Conservation (phyloP, 805 yeast genomes). For the Starmerella geochares region DNA sequence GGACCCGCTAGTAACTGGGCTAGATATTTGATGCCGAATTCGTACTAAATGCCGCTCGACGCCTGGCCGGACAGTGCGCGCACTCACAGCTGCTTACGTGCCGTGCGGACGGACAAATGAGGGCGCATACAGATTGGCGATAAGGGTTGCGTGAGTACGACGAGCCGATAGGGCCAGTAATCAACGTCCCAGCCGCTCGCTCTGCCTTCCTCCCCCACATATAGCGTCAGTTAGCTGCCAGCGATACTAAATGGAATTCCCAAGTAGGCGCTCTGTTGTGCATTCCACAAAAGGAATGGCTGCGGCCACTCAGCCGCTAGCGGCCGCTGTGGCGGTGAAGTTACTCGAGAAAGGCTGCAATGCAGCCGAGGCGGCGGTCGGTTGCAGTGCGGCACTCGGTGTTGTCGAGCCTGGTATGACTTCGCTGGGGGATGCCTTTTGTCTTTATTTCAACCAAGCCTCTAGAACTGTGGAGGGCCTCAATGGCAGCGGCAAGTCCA, state of each 20-base stretch:
- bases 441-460: slow-evolving; percentile 44
- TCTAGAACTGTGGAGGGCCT: slow-evolving; percentile 50
- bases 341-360: slow-evolving; percentile 65
- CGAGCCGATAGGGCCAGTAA: no score
- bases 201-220: no score
- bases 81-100: no score
- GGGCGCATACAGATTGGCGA: neutral
- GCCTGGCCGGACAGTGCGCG: no score
- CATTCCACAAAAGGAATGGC: slow-evolving; percentile 65
- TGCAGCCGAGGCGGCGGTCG: slow-evolving; percentile 38
- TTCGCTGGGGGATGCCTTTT: slow-evolving; percentile 41
- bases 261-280: slow-evolving; percentile 54
- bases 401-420: slow-evolving; percentile 36
- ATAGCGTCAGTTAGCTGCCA: neutral
- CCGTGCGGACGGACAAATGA: no score
- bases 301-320: slow-evolving; percentile 65
- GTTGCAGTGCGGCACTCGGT: slow-evolving; percentile 35
- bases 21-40: no score
- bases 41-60: no score
- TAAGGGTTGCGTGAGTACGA: neutral
- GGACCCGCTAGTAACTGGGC: no score
- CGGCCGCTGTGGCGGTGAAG: slow-evolving; percentile 59
- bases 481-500: slow-evolving; percentile 69
- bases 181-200: neutral
- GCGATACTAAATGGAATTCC: slow-evolving; percentile 19